Evolutionary conservation across 2,329 filamentous ascomycete species (phyloP).

Genomic region (Neocucurbitaria cava): DNA sequence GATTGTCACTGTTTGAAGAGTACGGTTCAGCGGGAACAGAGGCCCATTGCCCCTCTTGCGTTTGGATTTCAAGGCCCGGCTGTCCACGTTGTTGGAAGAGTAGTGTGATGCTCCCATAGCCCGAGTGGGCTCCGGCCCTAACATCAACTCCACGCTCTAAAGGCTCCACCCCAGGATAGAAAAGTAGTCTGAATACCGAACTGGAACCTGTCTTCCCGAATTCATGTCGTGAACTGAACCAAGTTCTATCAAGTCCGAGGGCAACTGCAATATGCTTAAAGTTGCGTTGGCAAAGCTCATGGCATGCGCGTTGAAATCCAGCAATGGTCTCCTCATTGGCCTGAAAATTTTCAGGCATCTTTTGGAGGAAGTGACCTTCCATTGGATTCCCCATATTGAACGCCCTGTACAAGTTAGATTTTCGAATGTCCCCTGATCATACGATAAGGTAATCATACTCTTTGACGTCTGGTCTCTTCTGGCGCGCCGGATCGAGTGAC

Average conservation of each 20-base stretch:
- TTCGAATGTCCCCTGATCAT: neutral
- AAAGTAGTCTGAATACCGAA: neutral
- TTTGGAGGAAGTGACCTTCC: neutral
- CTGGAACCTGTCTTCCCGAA: neutral
- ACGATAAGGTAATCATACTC: neutral
- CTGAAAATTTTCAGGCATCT: neutral
- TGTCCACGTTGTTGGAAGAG: neutral
- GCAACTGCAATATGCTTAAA: neutral
- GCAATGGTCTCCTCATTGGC: neutral
- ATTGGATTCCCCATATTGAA: neutral
- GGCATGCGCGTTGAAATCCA: neutral
- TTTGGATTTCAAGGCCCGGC: neutral
- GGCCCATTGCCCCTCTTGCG: neutral
- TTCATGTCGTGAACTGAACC: neutral
- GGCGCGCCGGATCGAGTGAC: neutral
- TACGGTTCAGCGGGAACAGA: neutral
- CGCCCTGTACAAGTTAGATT: neutral
- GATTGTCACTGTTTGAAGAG: neutral
- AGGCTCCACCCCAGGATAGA: neutral
- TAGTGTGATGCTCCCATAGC: neutral
- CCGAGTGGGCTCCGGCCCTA: neutral
- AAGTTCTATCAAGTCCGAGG: neutral
- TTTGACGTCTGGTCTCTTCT: neutral
- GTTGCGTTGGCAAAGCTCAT: neutral
- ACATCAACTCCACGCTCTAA: neutral